A percentile compares a stretch with the other conserved stretches of the same genome.
phyloP scores from a whole-genome alignment of 192 early-diverging fungal genomes.

The Funneliformis geosporum region DNA sequence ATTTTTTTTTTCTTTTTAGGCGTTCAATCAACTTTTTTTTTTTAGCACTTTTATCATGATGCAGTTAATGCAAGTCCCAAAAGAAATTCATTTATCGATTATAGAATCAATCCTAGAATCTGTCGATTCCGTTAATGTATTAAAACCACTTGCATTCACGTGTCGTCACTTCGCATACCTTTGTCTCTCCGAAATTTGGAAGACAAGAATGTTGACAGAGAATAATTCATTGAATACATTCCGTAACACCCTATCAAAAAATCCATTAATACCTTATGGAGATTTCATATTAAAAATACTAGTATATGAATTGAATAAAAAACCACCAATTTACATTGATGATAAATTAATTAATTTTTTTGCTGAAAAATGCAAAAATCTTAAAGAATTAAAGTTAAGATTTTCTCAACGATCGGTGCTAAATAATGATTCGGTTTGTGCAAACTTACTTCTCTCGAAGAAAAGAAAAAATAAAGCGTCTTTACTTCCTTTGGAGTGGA shows the following conservation, averaged over 20 bases:
- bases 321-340: conserved; percentile 19
- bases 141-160: not conserved
- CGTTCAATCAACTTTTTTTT: too few relatives aligned
- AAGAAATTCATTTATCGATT: too few relatives aligned
- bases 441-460: too few relatives aligned
- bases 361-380: conserved; percentile 15
- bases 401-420: too few relatives aligned
- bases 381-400: conserved; percentile 3
- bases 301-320: conserved; percentile 4
- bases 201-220: not conserved
- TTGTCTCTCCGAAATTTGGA: conserved; percentile 10
- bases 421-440: too few relatives aligned
- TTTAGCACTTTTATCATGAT: too few relatives aligned
- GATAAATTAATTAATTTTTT: conserved; percentile 18
- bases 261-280: conserved; percentile 20
- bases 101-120: not conserved
- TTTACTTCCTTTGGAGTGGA: too few relatives aligned
- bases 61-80: too few relatives aligned
- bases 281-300: conserved; percentile 18
- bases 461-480: not conserved
- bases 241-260: not conserved
- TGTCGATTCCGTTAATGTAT: not conserved
- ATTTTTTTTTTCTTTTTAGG: too few relatives aligned
- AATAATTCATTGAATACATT: not conserved
- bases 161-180: conserved; percentile 19